These are phyloP conservation scores for Xylaria bambusicola DNA, from an alignment of 495 filamentous ascomycete genomes.

Conservation along the genomic window DNA sequence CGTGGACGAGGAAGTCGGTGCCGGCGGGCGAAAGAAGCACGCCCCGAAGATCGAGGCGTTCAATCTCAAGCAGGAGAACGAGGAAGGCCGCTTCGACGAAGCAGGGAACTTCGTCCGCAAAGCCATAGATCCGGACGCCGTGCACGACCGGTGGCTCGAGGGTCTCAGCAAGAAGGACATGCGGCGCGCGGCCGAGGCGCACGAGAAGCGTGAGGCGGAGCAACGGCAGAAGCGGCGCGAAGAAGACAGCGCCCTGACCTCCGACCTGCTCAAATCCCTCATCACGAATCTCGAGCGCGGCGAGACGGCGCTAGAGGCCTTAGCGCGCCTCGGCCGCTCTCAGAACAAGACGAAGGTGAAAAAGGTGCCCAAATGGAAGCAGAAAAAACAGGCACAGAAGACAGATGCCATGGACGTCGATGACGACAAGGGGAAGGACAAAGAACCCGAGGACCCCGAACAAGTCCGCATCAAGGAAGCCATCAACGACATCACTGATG, in stretches of 20 bases:
- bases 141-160: constrained; percentile 90
- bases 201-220: constrained; percentile 82
- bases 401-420: constrained; percentile 71
- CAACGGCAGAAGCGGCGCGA: constrained; percentile 63
- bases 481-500: constrained; percentile 82
- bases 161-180: constrained; percentile 93
- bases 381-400: constrained; percentile 57
- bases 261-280: constrained; percentile 70
- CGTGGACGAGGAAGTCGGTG: constrained; percentile 84
- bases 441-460: constrained; percentile 62
- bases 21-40: constrained; percentile 86
- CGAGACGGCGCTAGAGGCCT: constrained; percentile 86
- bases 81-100: constrained; percentile 91
- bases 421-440: constrained; percentile 29
- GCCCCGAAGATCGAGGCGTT: constrained; percentile 97
- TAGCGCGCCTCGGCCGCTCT: constrained; percentile 75
- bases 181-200: constrained; percentile 80
- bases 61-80: constrained; percentile 87
- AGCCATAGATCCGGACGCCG: constrained; percentile 82
- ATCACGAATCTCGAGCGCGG: constrained; percentile 75
- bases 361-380: constrained; percentile 62
- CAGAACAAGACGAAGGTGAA: constrained; percentile 61
- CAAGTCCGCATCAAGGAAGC: constrained; percentile 68
- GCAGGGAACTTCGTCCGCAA: constrained; percentile 90
- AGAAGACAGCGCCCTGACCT: constrained; percentile 73